These are phyloP conservation scores for Melanogaster broomeanus DNA, from an alignment of 768 basidiomycete genomes.

Conservation along the genomic window DNA sequence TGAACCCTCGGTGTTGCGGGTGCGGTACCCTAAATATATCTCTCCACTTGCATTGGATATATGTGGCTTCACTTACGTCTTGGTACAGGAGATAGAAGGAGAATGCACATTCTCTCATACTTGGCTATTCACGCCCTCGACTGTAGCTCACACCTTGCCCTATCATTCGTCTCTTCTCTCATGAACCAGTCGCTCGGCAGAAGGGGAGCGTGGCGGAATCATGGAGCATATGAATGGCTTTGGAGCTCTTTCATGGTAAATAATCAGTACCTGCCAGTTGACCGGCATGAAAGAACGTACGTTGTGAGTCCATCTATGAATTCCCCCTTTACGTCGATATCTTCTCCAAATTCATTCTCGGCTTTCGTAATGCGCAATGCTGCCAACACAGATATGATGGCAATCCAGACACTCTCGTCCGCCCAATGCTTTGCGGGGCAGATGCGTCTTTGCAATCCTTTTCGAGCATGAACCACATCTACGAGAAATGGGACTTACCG, in stretches of 20 bases:
- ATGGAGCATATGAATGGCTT: constrained; percentile 27
- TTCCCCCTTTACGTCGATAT: constrained; percentile 25
- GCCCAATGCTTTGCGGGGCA: constrained; percentile 39
- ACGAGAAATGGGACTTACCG: constrained; percentile 13
- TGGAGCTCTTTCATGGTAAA: constrained; percentile 14
- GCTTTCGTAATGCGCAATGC: constrained; percentile 28
- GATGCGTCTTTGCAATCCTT: constrained; percentile 15
- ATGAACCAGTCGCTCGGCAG: constrained; percentile 16
- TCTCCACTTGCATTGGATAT: too few relatives aligned
- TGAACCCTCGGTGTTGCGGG: too few relatives aligned
- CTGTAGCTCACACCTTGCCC: too few relatives aligned
- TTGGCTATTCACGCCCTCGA: too few relatives aligned
- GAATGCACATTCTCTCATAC: too few relatives aligned
- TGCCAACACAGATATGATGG: constrained; percentile 32
- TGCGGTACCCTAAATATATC: too few relatives aligned
- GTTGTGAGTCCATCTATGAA: constrained; percentile 22
- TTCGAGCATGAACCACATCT: not conserved
- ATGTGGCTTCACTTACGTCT: too few relatives aligned
- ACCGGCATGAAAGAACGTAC: constrained; percentile 9
- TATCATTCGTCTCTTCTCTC: not conserved
- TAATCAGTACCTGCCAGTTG: not conserved
- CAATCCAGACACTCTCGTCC: constrained; percentile 33
- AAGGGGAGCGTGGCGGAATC: constrained; percentile 12
- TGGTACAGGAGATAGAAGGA: too few relatives aligned
- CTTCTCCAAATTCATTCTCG: constrained; percentile 29